These are phyloP conservation scores for Gomphus bonarii DNA, from an alignment of 1,284 basidiomycete species.

Conservation along the genomic window DNA sequence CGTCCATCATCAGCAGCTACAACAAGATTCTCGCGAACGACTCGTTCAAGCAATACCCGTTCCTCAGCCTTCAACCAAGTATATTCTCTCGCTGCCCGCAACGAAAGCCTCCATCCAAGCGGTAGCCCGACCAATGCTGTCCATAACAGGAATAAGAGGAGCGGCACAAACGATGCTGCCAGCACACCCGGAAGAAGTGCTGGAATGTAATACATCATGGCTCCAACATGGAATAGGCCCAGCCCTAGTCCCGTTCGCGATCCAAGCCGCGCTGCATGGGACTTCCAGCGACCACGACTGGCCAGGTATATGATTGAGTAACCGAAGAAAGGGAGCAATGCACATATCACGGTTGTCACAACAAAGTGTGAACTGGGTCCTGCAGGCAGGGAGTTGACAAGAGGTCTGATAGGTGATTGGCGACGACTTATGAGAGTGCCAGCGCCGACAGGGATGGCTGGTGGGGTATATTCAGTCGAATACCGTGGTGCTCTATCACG, in stretches of 20 bases:
- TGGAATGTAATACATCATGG: conserved; percentile 8
- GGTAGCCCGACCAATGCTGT: neutral
- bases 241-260: conserved; percentile 3
- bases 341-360: neutral
- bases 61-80: conserved; percentile 6
- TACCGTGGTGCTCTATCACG: conserved; percentile 8
- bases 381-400: conserved; percentile 5
- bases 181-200: neutral
- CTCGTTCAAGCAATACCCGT: neutral
- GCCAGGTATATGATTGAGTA: conserved; percentile 3
- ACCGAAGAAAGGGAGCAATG: conserved; percentile 5
- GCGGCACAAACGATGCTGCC: neutral
- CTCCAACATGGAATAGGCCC: conserved; percentile 7
- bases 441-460: neutral
- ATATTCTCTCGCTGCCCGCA: neutral
- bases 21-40: neutral
- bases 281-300: conserved; percentile 3
- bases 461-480: conserved; percentile 4
- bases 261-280: conserved; percentile 4
- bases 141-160: conserved; percentile 1
- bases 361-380: conserved; percentile 2
- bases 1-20: neutral
- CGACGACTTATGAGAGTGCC: neutral
- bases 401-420: neutral
- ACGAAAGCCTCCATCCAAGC: conserved; percentile 1